Evolutionary conservation across 2,329 filamentous ascomycete genomes (phyloP).

Genomic region (Mycosphaerella arachidis): DNA sequence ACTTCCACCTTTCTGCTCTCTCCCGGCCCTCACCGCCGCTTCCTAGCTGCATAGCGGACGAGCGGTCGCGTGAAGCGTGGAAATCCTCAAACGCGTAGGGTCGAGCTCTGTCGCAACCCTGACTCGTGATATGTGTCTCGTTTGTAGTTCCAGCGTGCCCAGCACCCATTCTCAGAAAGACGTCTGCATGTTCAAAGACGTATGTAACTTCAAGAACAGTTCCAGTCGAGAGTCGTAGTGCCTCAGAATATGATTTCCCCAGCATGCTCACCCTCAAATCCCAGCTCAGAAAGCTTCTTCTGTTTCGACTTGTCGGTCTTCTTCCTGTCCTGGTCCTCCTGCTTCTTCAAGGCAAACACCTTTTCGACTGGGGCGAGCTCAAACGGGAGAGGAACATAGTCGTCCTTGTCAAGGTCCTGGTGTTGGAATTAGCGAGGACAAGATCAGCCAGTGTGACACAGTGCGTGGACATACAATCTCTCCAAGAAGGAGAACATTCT

Average conservation of each 20-base stretch:
- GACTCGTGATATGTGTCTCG: not conserved
- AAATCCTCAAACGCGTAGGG: not conserved
- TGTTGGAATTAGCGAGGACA: not conserved
- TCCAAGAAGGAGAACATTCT: slow-evolving; percentile 92
- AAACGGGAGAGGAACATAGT: slow-evolving; percentile 71
- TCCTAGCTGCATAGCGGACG: not conserved
- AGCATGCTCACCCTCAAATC: slow-evolving; percentile 70
- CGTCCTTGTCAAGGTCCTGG: slow-evolving; percentile 86
- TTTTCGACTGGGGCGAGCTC: slow-evolving; percentile 61
- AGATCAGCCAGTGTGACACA: slow-evolving; percentile 5
- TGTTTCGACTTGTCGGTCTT: slow-evolving; percentile 66
- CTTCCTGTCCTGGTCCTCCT: slow-evolving; percentile 66
- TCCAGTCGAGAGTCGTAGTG: slow-evolving; percentile 2
- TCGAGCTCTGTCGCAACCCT: not conserved
- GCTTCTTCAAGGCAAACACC: slow-evolving; percentile 69
- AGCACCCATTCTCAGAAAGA: slow-evolving; percentile 8
- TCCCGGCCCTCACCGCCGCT: not conserved
- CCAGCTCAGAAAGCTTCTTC: slow-evolving; percentile 68
- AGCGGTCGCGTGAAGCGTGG: not conserved
- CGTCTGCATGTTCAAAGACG: slow-evolving; percentile 36
- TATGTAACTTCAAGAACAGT: slow-evolving; percentile 25
- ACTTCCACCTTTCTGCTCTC: not conserved
- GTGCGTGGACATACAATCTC: slow-evolving; percentile 61
- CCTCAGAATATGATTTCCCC: slow-evolving; percentile 67
- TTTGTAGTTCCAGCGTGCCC: not conserved